These are phyloP conservation scores for Brasenia schreberi DNA, from an alignment of 164 flowering plant genomes.

Conservation along the genomic window DNA sequence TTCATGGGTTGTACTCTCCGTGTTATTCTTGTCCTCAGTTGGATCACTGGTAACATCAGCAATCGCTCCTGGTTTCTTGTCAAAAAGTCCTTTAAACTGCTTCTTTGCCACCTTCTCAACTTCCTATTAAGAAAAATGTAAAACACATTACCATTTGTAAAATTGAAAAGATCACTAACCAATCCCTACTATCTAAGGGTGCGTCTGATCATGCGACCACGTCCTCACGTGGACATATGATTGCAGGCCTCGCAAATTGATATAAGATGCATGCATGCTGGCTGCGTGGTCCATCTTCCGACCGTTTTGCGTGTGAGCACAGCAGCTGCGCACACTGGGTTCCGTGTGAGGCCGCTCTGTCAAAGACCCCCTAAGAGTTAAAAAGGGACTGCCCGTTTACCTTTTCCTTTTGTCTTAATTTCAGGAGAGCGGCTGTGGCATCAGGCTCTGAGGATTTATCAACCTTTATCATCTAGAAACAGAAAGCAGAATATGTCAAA, in stretches of 20 bases:
- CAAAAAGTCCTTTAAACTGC: constrained; percentile 93
- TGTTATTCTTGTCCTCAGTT: constrained; percentile 6
- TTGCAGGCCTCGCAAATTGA: too few relatives aligned
- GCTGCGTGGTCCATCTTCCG: too few relatives aligned
- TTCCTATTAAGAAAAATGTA: constrained; percentile 35
- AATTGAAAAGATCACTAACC: too few relatives aligned
- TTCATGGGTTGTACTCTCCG: neutral
- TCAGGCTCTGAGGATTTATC: constrained; percentile 85
- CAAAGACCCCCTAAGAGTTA: too few relatives aligned
- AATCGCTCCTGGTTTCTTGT: constrained; percentile 97
- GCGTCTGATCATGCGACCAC: too few relatives aligned
- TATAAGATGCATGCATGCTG: too few relatives aligned
- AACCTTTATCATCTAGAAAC: constrained; percentile 47
- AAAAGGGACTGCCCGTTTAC: constrained; percentile 4
- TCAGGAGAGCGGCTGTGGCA: constrained; percentile 74
- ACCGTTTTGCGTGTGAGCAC: too few relatives aligned
- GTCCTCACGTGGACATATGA: too few relatives aligned
- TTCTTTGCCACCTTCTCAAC: constrained; percentile 53
- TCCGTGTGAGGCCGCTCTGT: too few relatives aligned
- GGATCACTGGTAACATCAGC: constrained; percentile 35
- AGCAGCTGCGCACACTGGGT: neutral
- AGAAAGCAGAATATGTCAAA: neutral
- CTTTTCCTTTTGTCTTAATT: constrained; percentile 72
- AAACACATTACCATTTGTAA: neutral
- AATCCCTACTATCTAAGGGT: too few relatives aligned